Conservation (phyloP, 345 rosid genomes). For the Corchorus capsularis region DNA sequence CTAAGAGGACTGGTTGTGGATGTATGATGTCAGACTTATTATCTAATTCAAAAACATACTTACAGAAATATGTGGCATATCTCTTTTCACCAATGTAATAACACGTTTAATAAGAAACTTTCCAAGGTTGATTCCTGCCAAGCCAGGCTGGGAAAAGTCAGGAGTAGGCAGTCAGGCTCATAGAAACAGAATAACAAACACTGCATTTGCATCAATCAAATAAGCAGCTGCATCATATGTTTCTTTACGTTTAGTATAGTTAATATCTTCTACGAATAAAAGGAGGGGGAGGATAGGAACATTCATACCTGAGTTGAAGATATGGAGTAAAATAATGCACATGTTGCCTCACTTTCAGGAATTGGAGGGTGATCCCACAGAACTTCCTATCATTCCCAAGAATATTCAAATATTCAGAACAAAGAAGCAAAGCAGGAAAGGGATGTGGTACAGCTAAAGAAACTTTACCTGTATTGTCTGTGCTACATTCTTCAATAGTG, state of each 20-base stretch:
- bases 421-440: slow-evolving; percentile 9
- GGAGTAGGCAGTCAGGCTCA: slow-evolving; percentile 25
- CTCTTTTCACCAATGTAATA: slow-evolving; percentile 78
- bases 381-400: slow-evolving; percentile 66
- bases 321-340: slow-evolving; percentile 94
- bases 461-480: slow-evolving; percentile 72
- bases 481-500: slow-evolving; percentile 74
- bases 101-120: slow-evolving; percentile 94
- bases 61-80: slow-evolving; percentile 86
- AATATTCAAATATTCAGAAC: not conserved
- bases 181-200: not conserved
- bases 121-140: slow-evolving; percentile 96
- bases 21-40: not conserved
- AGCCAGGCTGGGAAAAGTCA: slow-evolving; percentile 76
- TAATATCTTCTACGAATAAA: not conserved
- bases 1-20: not conserved
- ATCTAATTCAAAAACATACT: slow-evolving; percentile 32
- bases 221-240: slow-evolving; percentile 2
- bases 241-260: slow-evolving; percentile 2
- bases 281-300: not conserved
- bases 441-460: not conserved
- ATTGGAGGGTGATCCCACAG: slow-evolving; percentile 92
- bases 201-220: not conserved
- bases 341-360: slow-evolving; percentile 70
- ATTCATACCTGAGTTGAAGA: slow-evolving; percentile 84